Evolutionary conservation across 768 basidiomycete genomes (phyloP), one percentile per base, ranked within the genome.

Genomic region (Lactifluus echinatus): DNA sequence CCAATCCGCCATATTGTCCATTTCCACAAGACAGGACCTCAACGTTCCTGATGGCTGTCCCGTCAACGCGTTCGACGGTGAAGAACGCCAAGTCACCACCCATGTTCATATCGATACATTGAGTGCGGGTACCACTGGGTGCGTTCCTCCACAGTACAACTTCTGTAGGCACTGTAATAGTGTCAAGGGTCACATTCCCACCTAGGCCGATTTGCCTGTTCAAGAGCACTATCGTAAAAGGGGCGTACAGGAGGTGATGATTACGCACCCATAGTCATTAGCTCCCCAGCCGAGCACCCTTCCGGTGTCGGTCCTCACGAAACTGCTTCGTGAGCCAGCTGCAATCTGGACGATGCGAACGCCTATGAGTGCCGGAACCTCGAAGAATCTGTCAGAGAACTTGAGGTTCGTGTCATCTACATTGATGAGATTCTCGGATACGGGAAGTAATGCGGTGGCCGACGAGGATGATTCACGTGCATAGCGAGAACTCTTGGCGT

Each of bases 271-370:
- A 63, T 78, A 86, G 61, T 89, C 84, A 67, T 96, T 95, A 1
- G 89, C 89, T 44, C 93, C 93, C 82, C 89, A 95, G 0, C 84
- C 90, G 19, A 97, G 77, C 10, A 94, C 87, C 53, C 82, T 75
- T 2, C 92, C 93, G 2, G 74, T 70, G 6, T 71, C 64, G 0
- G 90, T 91, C 24, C 82, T 74, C 10, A 77, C 84, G 65, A 89
- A 91, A 64, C 87, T 92, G 46, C 79, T 83, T 53, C 83, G 76
- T 37, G 75, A 74, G 2, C 90, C 90, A 24, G 91, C 80, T 28
- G 83, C 83, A 43, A 92, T 74, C 69, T 90, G 84, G 19, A 76
- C 78, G 43, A 89, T 74, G 23, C 79, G 68, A 5, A 92, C 69
- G 1, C 79, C 85, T 47, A 71, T 75, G 24, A 96, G 71, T 3